Evolutionary conservation across 2,329 filamentous ascomycete species (phyloP).

Genomic region (Simplicillium sp.): DNA sequence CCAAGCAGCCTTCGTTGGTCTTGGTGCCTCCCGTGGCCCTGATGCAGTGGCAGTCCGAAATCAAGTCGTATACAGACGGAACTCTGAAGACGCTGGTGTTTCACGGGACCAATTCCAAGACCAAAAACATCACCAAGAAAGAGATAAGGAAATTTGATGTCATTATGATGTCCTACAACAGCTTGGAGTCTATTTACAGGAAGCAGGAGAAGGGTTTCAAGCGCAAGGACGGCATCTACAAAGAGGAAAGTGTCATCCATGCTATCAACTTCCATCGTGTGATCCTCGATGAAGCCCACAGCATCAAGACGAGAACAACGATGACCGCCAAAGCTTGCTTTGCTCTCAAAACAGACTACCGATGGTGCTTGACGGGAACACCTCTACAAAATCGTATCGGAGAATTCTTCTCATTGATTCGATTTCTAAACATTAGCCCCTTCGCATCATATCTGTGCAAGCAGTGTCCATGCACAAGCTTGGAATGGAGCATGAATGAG

Average conservation of each 20-base stretch:
- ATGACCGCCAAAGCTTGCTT: slow-evolving; percentile 95
- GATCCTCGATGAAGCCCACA: slow-evolving; percentile 91
- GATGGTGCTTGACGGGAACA: slow-evolving; percentile 93
- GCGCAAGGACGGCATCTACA: slow-evolving; percentile 70
- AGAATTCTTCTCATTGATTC: slow-evolving; percentile 89
- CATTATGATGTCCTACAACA: slow-evolving; percentile 94
- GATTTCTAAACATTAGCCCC: slow-evolving; percentile 80
- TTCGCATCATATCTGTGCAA: slow-evolving; percentile 96
- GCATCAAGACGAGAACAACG: slow-evolving; percentile 83
- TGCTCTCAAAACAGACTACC: slow-evolving; percentile 75
- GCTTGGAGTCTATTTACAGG: slow-evolving; percentile 82
- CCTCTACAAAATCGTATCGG: slow-evolving; percentile 95
- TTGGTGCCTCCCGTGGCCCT: slow-evolving; percentile 87
- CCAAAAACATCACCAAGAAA: slow-evolving; percentile 65
- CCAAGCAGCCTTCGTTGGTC: slow-evolving; percentile 72
- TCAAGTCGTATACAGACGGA: slow-evolving; percentile 73
- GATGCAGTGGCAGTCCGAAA: slow-evolving; percentile 89
- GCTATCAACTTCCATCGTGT: slow-evolving; percentile 80
- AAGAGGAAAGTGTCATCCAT: slow-evolving; percentile 74
- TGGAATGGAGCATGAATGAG: slow-evolving; percentile 76
- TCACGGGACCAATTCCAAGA: slow-evolving; percentile 77
- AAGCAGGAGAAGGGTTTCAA: slow-evolving; percentile 88
- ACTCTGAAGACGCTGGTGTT: slow-evolving; percentile 85
- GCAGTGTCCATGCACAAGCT: slow-evolving; percentile 65
- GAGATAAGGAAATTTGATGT: slow-evolving; percentile 80